Percentiles rank a stretch among this genome's conserved stretches.
Conservation (phyloP, 208 protist species). For the Kentomonas sorsogonicus region DNA sequence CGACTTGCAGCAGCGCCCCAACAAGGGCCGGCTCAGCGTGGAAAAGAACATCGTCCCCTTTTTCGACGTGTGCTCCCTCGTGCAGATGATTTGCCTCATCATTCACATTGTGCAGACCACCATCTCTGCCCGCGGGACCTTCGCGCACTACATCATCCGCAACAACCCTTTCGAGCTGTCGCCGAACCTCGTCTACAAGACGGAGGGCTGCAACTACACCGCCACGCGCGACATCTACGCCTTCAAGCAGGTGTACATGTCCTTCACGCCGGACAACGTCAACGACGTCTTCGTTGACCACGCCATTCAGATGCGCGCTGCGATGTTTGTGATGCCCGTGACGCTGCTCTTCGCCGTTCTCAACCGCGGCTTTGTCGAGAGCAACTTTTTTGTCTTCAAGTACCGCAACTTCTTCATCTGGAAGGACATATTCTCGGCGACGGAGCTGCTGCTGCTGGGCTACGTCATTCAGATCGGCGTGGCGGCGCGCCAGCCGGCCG, state of each 20-base stretch:
- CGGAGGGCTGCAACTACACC: constrained; percentile 30
- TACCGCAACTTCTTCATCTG: constrained; percentile 66
- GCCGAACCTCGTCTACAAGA: constrained; percentile 38
- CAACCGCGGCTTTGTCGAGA: constrained; percentile 52
- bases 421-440: constrained; percentile 69
- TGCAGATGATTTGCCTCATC: constrained; percentile 51
- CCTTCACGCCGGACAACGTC: constrained; percentile 22
- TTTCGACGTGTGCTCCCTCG: constrained; percentile 44
- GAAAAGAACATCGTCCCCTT: constrained; percentile 56
- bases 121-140: constrained; percentile 40
- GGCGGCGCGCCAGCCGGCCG: constrained; percentile 22
- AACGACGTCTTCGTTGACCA: constrained; percentile 72
- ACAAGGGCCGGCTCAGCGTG: constrained; percentile 51
- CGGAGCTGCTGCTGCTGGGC: constrained; percentile 49
- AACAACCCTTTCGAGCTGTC: constrained; percentile 31
- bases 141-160: constrained; percentile 37
- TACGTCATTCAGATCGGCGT: constrained; percentile 42
- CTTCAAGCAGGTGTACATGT: constrained; percentile 41
- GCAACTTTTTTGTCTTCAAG: constrained; percentile 53
- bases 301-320: constrained; percentile 54
- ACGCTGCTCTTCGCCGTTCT: constrained; percentile 37
- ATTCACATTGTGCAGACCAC: constrained; percentile 44
- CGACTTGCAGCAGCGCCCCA: constrained; percentile 60
- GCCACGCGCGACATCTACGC: constrained; percentile 49
- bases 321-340: constrained; percentile 48